A percentile compares a stretch with the other conserved stretches of the same genome.
Evolutionary conservation across 108 stramenopile species (phyloP).

Genomic region (Skeletonema marinoi): DNA sequence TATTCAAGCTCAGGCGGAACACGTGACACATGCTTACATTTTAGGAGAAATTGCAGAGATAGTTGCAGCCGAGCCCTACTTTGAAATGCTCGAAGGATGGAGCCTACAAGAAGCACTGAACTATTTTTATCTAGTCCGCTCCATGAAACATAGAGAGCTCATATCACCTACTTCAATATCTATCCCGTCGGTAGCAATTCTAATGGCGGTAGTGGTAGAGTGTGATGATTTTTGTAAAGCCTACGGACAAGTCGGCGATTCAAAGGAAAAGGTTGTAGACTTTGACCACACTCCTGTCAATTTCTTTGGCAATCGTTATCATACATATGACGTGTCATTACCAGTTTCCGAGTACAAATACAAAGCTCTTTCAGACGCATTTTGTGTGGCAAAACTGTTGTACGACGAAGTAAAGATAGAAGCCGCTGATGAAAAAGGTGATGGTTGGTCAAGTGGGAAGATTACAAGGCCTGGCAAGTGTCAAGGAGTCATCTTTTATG

Average conservation of each 20-base stretch:
- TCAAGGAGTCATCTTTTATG: conserved; percentile 43
- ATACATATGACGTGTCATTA: conserved; percentile 54
- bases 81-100: conserved; percentile 74
- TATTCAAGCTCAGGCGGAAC: conserved; percentile 51
- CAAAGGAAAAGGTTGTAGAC: conserved; percentile 44
- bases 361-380: conserved; percentile 42
- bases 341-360: conserved; percentile 75
- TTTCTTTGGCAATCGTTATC: conserved; percentile 46
- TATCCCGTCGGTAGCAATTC: conserved; percentile 53
- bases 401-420: conserved; percentile 39
- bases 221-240: conserved; percentile 48
- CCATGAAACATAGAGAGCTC: conserved; percentile 48
- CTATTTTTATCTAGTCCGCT: conserved; percentile 61
- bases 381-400: conserved; percentile 52
- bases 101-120: conserved; percentile 76
- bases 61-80: conserved; percentile 83
- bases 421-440: conserved; percentile 13
- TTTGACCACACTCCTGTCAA: conserved; percentile 64
- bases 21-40: conserved; percentile 40
- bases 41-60: conserved; percentile 53
- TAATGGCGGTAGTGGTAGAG: conserved; percentile 77
- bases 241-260: conserved; percentile 53
- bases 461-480: background rate
- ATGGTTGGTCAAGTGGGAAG: background rate
- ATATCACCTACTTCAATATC: conserved; percentile 42